Evolutionary conservation across 2,329 filamentous ascomycete species (phyloP).

Genomic region (Fusarium annulatum): DNA sequence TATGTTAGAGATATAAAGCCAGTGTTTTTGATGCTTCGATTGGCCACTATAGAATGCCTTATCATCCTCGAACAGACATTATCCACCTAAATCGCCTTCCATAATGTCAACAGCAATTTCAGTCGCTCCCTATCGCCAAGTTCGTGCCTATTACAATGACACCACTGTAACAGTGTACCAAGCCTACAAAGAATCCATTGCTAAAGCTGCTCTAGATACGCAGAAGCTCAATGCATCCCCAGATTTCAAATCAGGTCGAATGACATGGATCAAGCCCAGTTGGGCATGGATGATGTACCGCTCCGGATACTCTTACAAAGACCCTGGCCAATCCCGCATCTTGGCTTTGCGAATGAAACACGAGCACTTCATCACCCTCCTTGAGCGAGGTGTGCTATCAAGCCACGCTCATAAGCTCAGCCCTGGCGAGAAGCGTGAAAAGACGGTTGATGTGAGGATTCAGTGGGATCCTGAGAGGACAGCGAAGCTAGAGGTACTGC

Average conservation of each 20-base stretch:
- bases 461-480: conserved; percentile 74
- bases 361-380: conserved; percentile 59
- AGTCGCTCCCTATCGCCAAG: conserved; percentile 57
- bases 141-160: conserved; percentile 62
- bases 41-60: not conserved
- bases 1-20: not conserved
- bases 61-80: not conserved
- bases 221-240: conserved; percentile 65
- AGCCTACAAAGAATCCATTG: conserved; percentile 66
- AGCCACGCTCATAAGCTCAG: conserved; percentile 33
- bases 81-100: not conserved
- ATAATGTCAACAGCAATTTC: conserved; percentile 30
- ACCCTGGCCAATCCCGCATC: conserved; percentile 63
- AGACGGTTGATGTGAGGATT: conserved; percentile 58
- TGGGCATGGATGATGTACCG: conserved; percentile 75
- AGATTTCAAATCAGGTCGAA: conserved; percentile 63
- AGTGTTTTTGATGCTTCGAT: not conserved
- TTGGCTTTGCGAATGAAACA: conserved; percentile 67
- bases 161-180: conserved; percentile 71
- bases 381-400: conserved; percentile 53
- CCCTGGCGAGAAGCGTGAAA: conserved; percentile 38
- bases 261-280: conserved; percentile 74
- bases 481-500: conserved; percentile 56
- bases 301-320: conserved; percentile 69
- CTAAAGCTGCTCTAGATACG: conserved; percentile 59